Percentiles rank a stretch among this genome's conserved stretches.
These are phyloP conservation scores for Pseudogymnoascus sp. DNA, from an alignment of 2,329 filamentous ascomycete species.

Conservation along the genomic window DNA sequence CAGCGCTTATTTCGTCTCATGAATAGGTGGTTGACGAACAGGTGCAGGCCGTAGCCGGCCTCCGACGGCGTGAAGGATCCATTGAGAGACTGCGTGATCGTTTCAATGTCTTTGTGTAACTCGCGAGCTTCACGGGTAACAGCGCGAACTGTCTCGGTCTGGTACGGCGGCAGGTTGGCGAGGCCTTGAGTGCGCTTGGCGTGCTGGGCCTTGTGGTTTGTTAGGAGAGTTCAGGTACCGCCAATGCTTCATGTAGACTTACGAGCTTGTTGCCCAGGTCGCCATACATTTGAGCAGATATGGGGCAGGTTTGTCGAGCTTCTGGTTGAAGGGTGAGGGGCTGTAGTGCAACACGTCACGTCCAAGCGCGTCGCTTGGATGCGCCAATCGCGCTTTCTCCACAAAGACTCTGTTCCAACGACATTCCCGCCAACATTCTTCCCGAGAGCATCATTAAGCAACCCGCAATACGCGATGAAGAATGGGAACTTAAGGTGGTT, in stretches of 20 bases:
- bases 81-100: slow-evolving; percentile 74
- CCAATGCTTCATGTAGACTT: slow-evolving; percentile 19
- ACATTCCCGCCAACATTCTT: background rate
- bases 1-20: slow-evolving; percentile 97
- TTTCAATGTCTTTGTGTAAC: slow-evolving; percentile 76
- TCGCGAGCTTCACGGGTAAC: slow-evolving; percentile 90
- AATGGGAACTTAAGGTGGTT: background rate
- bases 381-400: slow-evolving; percentile 3
- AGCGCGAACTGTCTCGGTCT: slow-evolving; percentile 80
- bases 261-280: slow-evolving; percentile 65
- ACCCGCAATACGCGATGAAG: background rate
- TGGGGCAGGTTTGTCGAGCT: background rate
- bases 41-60: slow-evolving; percentile 77
- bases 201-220: slow-evolving; percentile 67
- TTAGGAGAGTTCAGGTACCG: slow-evolving; percentile 9
- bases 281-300: slow-evolving; percentile 53
- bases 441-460: background rate
- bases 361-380: slow-evolving; percentile 3
- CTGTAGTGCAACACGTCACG: slow-evolving; percentile 3
- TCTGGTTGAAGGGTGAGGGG: background rate
- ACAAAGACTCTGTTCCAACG: background rate
- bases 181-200: slow-evolving; percentile 91
- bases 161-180: slow-evolving; percentile 80
- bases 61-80: slow-evolving; percentile 80
- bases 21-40: slow-evolving; percentile 88